A percentile compares a stretch with the other conserved stretches of the same genome.
phyloP scores from a whole-genome alignment of 108 stramenopile species.

The Nannochloropsis oceanica region DNA sequence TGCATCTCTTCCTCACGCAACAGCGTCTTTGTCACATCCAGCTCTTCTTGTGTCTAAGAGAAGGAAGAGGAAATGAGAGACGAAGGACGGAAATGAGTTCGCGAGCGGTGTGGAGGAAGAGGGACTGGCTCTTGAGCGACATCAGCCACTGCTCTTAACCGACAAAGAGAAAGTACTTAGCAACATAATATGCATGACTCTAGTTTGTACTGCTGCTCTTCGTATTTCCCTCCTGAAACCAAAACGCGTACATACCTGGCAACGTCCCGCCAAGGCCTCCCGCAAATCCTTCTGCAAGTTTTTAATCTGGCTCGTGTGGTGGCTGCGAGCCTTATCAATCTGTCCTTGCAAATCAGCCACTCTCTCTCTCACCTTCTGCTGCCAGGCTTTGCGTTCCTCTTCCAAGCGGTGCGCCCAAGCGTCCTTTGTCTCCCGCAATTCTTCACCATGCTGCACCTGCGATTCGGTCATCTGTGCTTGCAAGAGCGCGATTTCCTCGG shows the following conservation, averaged over 20 bases:
- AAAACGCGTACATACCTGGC: background rate
- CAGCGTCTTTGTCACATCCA: background rate
- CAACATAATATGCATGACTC: too few species aligned
- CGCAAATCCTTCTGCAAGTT: background rate
- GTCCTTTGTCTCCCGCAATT: background rate
- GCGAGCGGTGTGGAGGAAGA: too few species aligned
- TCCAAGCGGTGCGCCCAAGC: background rate
- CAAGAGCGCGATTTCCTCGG: background rate
- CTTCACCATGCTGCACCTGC: background rate
- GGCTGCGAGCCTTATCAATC: background rate
- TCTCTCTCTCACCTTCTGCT: background rate
- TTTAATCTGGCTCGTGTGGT: background rate
- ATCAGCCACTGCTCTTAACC: too few species aligned
- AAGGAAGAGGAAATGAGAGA: background rate
- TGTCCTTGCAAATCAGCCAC: background rate
- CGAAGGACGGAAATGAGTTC: background rate
- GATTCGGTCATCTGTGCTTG: background rate
- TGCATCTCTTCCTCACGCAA: background rate
- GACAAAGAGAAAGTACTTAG: too few species aligned
- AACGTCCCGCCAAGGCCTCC: background rate
- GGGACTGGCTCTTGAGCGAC: too few species aligned
- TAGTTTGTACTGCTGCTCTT: too few species aligned
- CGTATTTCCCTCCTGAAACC: too few species aligned
- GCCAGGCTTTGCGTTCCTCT: background rate
- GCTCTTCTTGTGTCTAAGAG: background rate